Evolutionary conservation across 352 stramenopile genomes (phyloP).

Genomic region (Phytopythium delawarense): DNA sequence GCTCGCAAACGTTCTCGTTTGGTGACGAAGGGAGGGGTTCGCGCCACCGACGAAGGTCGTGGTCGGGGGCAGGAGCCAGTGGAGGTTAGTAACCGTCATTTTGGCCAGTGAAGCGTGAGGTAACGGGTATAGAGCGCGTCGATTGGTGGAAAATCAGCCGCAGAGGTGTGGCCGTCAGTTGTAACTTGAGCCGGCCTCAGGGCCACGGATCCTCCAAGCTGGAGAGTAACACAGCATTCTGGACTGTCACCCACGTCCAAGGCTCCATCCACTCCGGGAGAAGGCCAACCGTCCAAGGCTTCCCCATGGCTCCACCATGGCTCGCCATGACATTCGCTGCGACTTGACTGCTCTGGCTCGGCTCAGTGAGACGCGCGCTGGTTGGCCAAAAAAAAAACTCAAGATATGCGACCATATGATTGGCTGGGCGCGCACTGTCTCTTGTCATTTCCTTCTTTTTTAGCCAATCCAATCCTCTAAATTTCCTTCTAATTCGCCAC

Average conservation of each 20-base stretch:
- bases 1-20: background rate
- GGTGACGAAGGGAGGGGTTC: background rate
- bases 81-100: background rate
- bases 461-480: background rate
- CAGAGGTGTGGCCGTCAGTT: too few relatives aligned
- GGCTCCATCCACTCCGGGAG: too few relatives aligned
- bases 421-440: background rate
- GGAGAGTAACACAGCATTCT: too few relatives aligned
- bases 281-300: too few relatives aligned
- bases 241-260: too few relatives aligned
- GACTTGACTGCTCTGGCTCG: background rate
- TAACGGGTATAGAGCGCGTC: background rate
- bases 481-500: background rate
- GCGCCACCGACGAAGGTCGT: background rate
- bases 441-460: background rate
- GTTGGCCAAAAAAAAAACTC: background rate
- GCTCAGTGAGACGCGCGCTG: background rate
- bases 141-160: background rate
- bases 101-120: background rate
- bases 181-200: too few relatives aligned
- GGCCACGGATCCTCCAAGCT: too few relatives aligned
- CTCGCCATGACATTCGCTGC: background rate
- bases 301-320: too few relatives aligned
- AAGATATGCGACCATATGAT: background rate
- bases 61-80: background rate